Evolutionary conservation across 1,284 basidiomycete species (phyloP).

Genomic region (Trichosporon ovoides): DNA sequence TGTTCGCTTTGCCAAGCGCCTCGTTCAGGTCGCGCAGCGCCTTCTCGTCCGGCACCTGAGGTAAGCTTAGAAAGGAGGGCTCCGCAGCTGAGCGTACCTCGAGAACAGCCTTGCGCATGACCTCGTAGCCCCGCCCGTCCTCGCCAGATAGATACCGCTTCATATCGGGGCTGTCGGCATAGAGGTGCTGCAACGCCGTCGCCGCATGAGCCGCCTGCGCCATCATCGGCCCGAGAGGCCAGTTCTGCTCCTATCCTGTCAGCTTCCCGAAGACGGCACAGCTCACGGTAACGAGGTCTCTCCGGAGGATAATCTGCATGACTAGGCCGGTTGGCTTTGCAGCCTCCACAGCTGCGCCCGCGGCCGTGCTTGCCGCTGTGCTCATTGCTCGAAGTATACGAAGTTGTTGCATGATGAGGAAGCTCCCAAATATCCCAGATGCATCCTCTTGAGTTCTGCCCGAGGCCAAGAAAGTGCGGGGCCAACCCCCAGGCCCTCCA

Average conservation of each 20-base stretch:
- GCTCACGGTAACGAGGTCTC: slow-evolving; percentile 43
- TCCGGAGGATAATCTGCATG: slow-evolving; percentile 49
- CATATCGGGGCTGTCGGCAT: slow-evolving; percentile 35
- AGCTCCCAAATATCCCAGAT: neutral
- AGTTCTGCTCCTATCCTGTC: slow-evolving; percentile 36
- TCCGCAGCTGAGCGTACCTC: slow-evolving; percentile 33
- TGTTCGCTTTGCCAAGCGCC: slow-evolving; percentile 32
- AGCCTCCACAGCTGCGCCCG: neutral
- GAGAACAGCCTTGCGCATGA: slow-evolving; percentile 43
- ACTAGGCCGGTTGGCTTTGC: slow-evolving; percentile 36
- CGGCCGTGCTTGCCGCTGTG: neutral
- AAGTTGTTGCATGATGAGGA: no score
- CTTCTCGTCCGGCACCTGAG: slow-evolving; percentile 39
- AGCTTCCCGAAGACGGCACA: neutral
- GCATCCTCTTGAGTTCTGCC: neutral
- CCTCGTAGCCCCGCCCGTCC: slow-evolving; percentile 35
- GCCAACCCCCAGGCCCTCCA: neutral
- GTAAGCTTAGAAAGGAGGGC: neutral
- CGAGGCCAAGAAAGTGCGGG: neutral
- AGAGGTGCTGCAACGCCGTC: slow-evolving; percentile 45
- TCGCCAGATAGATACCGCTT: slow-evolving; percentile 37
- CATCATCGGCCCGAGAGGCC: slow-evolving; percentile 52
- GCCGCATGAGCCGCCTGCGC: slow-evolving; percentile 53
- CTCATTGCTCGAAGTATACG: neutral
- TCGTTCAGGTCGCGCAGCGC: slow-evolving; percentile 33